Base-by-base conservation (phyloP, 2,329 filamentous ascomycete genomes). In the Penicillium sp. region DNA sequence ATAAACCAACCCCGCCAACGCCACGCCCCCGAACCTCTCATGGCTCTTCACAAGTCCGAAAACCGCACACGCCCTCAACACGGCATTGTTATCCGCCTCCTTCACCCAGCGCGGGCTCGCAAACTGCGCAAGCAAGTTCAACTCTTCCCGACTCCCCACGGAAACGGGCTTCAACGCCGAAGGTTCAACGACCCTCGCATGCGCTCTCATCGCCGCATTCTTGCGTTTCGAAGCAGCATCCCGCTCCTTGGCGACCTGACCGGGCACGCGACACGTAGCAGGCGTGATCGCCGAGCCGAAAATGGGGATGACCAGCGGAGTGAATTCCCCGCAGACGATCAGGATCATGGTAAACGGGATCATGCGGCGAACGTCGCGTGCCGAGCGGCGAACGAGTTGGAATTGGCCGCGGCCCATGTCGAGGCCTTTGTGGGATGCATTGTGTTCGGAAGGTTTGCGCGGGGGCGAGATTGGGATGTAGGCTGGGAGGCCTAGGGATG, bases 261-360 rank as follows among this genome's bases (percentile, higher is more conserved):
- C 76, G 0, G 92, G 92, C 52, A 96, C 88, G 10, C 90, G 83
- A 70, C 92, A 96, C 0, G 90, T 87, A 61, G 84, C 83, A 0
- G 92, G 92, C 24, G 95, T 88, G 20, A 90, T 76, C 33, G 76
- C 76, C 18, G 85, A 84, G 0, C 81, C 81, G 24, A 95, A 75
- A 28, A 84, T 81, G 6, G 91, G 75, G 1, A 95, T 87, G 5
- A 95, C 73, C 5, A 97, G 66, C 0, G 92, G 90, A 1, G 92
- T 89, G 73, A 95, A 87, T 72, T 97, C 92, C 24, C 91, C 92
- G 67, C 88, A 89, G 14, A 95, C 56, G 1, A 92, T 63, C 6
- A 96, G 78, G 44, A 96, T 75, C 3, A 95, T 55, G 0, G 77
- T 85, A 68, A 99, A 96, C 1, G 88, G 70, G 0, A 92, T 90